Conservation (phyloP, 2,329 filamentous ascomycete genomes). For the Cladosporium cucumerinum region DNA sequence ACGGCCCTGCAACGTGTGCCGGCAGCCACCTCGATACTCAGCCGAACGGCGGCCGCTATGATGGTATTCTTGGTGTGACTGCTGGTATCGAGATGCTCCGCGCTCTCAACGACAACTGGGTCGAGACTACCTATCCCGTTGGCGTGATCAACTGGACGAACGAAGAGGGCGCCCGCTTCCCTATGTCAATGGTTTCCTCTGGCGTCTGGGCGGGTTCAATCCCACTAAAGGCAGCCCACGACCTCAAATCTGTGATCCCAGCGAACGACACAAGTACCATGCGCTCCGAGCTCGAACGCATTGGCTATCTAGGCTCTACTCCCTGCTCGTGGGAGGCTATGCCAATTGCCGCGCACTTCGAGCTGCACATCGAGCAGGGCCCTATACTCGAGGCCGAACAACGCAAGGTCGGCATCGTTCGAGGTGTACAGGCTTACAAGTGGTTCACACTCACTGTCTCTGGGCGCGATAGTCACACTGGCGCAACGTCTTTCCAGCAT, state of each 20-base stretch:
- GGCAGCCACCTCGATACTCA: conserved; percentile 63
- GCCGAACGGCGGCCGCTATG: conserved; percentile 64
- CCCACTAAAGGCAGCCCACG: conserved; percentile 59
- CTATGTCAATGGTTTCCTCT: conserved; percentile 69
- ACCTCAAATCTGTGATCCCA: conserved; percentile 56
- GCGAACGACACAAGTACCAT: conserved; percentile 59
- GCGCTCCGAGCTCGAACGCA: conserved; percentile 66
- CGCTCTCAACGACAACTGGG: conserved; percentile 62
- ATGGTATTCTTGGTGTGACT: conserved; percentile 72
- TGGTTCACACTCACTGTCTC: conserved; percentile 67
- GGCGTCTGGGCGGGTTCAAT: conserved; percentile 75
- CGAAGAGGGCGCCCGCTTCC: conserved; percentile 79
- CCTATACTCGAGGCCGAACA: conserved; percentile 65
- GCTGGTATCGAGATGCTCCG: conserved; percentile 71
- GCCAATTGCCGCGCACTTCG: conserved; percentile 74
- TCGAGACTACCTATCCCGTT: conserved; percentile 67
- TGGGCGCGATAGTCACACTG: conserved; percentile 69
- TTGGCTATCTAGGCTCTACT: conserved; percentile 63
- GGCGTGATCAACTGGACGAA: conserved; percentile 79
- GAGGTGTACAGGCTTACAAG: conserved; percentile 70
- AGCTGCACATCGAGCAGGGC: conserved; percentile 82
- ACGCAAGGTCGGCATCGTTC: conserved; percentile 66
- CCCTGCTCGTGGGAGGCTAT: conserved; percentile 56
- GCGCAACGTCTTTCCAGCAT: conserved; percentile 66
- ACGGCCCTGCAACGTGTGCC: conserved; percentile 62